Base-by-base conservation (phyloP, 2,329 filamentous ascomycete species). In the Clonostachys chloroleuca region DNA sequence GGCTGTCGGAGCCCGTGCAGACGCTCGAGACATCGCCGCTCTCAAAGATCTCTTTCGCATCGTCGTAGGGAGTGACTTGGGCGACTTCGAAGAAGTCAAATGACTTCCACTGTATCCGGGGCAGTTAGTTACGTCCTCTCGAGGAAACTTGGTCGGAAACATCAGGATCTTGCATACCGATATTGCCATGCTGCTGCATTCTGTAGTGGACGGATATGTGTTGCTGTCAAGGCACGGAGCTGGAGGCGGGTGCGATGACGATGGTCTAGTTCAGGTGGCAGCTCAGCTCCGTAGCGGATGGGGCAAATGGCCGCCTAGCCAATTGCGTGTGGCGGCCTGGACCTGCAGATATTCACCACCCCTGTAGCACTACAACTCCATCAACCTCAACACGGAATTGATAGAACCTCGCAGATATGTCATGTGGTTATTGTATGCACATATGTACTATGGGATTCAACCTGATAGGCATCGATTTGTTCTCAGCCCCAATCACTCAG, bases 21-120 rank as follows among this genome's bases (percentile, higher is more conserved):
- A 96, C 78, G 60, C 84, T 90, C 45, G 88, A 87, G 49, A 95
- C 84, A 57, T 91, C 89, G 63, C 80, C 82, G 79, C 88, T 87
- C 67, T 92, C 86, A 72, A 95, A 87, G 62, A 91, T 78, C 61
- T 83, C 79, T 57, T 84, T 83, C 63, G 83, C 86, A 63, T 95
- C 89, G 60, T 86, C 86, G 65, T 95, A 87, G 57, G 80, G 80
- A 62, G 86, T 83, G 67, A 96, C 84, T 64, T 88, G 86, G 64
- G 84, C 84, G 67, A 95, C 90, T 71, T 96, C 90, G 81, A 99
- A 97, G 84, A 99, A 99, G 78, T 95, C 92, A 75, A 99, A 99
- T 58, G 87, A 86, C 87, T 96, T 96, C 92, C 94, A 97, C 92
- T 96, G 24, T 30, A 10, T 10, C 24, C 24, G 24, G 24, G 24